A percentile compares a stretch with the other conserved stretches of the same genome.
Evolutionary conservation across 2,329 filamentous ascomycete genomes (phyloP).

Genomic region (Aspergillus carbonarius): DNA sequence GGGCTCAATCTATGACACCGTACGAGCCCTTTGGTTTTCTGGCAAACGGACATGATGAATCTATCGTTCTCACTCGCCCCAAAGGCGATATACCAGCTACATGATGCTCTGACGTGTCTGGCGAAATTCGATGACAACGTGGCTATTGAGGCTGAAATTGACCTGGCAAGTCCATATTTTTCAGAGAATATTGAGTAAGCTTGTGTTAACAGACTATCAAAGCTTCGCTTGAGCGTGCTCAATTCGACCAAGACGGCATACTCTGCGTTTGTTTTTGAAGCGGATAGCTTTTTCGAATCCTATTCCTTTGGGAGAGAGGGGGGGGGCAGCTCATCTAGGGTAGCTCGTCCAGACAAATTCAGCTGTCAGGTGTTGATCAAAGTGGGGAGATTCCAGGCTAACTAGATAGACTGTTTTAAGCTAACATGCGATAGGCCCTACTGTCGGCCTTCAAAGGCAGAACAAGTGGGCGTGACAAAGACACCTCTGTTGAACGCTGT

Average conservation of each 20-base stretch:
- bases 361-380: constrained; percentile 61
- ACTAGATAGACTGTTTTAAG: background rate
- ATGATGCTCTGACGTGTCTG: constrained; percentile 61
- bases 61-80: constrained; percentile 57
- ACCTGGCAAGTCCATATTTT: constrained; percentile 35
- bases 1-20: background rate
- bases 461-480: constrained; percentile 56
- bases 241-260: constrained; percentile 65
- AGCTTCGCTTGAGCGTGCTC: constrained; percentile 62
- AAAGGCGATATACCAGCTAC: constrained; percentile 55
- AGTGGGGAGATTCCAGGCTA: constrained; percentile 30
- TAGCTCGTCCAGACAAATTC: constrained; percentile 50
- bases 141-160: constrained; percentile 60
- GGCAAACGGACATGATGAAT: constrained; percentile 28
- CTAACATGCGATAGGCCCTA: constrained; percentile 44
- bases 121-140: constrained; percentile 64
- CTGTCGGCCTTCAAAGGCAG: constrained; percentile 64
- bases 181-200: background rate
- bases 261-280: constrained; percentile 58
- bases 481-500: constrained; percentile 61
- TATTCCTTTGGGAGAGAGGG: constrained; percentile 53
- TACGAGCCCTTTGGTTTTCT: no score
- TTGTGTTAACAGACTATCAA: constrained; percentile 8
- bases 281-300: constrained; percentile 55
- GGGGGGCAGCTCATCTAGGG: constrained; percentile 20